Base-by-base conservation (phyloP, 805 yeast genomes). In the Huiozyma sinensis region DNA sequence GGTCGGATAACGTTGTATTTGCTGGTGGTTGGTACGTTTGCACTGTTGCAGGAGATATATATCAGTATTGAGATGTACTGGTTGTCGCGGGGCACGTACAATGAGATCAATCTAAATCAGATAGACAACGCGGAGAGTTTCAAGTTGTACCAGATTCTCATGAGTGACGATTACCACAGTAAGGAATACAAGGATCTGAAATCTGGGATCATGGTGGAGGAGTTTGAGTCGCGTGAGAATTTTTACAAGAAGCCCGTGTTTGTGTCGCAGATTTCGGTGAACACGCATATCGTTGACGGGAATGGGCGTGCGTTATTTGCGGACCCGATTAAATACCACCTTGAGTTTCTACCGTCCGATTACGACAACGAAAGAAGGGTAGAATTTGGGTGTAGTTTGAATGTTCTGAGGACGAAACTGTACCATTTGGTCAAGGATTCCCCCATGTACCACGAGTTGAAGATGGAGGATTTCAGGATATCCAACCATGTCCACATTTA, bases 341-440 rank as follows among this genome's bases (percentile, higher is more conserved):
- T 83, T 51, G 94, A 84, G 57, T 85, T 85, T 61, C 76, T 84
- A 30, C 92, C 94, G 0, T 89, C 81, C 52, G 95, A 85, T 53
- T 84, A 77, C 56, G 77, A 76, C 47, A 59, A 59, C 32, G 65
- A 63, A 51, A 73, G 73, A 48, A 75, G 83, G 45, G 81, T 79
- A 5, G 89, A 77, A 47, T 72, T 69, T 41, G 95, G 95, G 1
- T 77, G 89, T 7, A 75, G 80, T 13, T 69, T 89, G 32, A 72
- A 68, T 12, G 77, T 80, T 49, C 68, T 87, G 44, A 72, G 87
- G 48, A 51, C 60, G 1, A 81, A 78, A 56, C 63, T 80, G 3
- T 71, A 79, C 33, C 64, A 69, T 36, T 67, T 83, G 48, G 74
- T 82, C 51, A 69, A 71, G 45, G 76, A 76, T 43, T 65, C 67